Percentiles rank a stretch among this genome's conserved stretches.
Conservation (phyloP, 2,329 filamentous ascomycete species). For the Fonsecaea erecta region DNA sequence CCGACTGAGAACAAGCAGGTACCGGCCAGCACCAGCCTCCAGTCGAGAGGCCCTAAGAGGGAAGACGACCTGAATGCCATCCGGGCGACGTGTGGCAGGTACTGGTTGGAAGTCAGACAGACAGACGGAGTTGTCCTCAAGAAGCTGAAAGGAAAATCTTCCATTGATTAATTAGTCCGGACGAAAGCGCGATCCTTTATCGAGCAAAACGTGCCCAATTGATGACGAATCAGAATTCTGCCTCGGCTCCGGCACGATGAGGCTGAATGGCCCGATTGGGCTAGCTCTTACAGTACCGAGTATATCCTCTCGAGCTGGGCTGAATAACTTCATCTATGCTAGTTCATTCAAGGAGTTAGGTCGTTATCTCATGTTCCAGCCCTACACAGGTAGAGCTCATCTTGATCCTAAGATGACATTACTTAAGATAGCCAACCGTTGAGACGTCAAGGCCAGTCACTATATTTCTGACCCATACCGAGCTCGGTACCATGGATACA, state of each 20-base stretch:
- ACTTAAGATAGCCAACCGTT: too few species aligned
- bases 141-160: background rate
- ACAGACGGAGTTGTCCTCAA: background rate
- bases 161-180: background rate
- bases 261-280: background rate
- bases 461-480: background rate
- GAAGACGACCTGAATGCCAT: constrained; percentile 19
- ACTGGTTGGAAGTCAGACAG: background rate
- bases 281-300: background rate
- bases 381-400: too few species aligned
- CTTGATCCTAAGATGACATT: too few species aligned
- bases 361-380: too few species aligned
- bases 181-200: constrained; percentile 1
- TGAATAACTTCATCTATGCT: too few species aligned
- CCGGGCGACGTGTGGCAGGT: background rate
- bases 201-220: background rate
- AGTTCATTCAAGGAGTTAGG: too few species aligned
- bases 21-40: constrained; percentile 19
- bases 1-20: constrained; percentile 26
- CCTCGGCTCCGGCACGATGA: constrained; percentile 8
- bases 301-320: too few species aligned
- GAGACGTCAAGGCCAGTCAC: too few species aligned
- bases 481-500: background rate
- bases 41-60: constrained; percentile 9
- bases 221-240: constrained; percentile 16